Conservation (phyloP, 78 protist species). For the Bodo saltans region DNA sequence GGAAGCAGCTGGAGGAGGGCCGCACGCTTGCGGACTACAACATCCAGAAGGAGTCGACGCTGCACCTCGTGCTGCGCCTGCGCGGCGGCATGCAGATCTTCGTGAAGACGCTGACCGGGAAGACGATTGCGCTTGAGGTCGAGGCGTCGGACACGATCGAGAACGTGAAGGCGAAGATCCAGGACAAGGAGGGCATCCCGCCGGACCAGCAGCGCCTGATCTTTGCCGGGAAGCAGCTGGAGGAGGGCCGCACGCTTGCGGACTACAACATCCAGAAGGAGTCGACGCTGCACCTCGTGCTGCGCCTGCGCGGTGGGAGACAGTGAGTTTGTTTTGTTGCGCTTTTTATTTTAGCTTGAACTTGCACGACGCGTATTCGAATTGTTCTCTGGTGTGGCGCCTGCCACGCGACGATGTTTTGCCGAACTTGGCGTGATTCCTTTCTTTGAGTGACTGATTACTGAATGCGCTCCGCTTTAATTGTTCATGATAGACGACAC, state of each 20-base stretch:
- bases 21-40: slow-evolving; percentile 92
- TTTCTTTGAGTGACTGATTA: too few species aligned
- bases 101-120: slow-evolving; percentile 94
- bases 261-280: slow-evolving; percentile 89
- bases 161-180: slow-evolving; percentile 96
- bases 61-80: slow-evolving; percentile 87
- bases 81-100: slow-evolving; percentile 97
- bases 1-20: slow-evolving; percentile 97
- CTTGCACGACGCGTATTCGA: too few species aligned
- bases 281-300: slow-evolving; percentile 77
- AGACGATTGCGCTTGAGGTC: slow-evolving; percentile 97
- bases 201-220: slow-evolving; percentile 98
- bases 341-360: too few species aligned
- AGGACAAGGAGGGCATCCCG: slow-evolving; percentile 97
- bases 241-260: slow-evolving; percentile 85
- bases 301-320: slow-evolving; percentile 68
- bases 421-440: too few species aligned
- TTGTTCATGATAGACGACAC: too few species aligned
- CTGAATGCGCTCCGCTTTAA: too few species aligned
- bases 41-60: slow-evolving; percentile 84
- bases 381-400: too few species aligned
- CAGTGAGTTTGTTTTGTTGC: too few species aligned
- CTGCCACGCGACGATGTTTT: too few species aligned
- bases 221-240: slow-evolving; percentile 98
- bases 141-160: slow-evolving; percentile 92